Percentiles rank a stretch among this genome's conserved stretches.
These are phyloP conservation scores for Lepraria neglecta DNA, from an alignment of 495 filamentous ascomycete genomes.

Conservation along the genomic window DNA sequence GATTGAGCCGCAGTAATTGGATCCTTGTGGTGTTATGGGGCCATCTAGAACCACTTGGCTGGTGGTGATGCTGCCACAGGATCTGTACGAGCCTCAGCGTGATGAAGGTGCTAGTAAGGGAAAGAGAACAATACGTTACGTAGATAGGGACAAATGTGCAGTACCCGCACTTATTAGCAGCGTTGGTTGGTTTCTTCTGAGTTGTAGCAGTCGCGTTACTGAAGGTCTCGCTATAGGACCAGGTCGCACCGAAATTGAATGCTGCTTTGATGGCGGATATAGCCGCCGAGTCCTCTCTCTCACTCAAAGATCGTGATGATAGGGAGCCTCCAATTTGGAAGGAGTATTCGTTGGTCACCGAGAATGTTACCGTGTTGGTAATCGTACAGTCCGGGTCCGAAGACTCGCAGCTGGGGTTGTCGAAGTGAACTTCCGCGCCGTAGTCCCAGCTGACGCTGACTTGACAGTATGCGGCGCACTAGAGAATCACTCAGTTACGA, in stretches of 20 bases:
- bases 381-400: background rate
- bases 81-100: background rate
- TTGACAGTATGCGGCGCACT: constrained; percentile 12
- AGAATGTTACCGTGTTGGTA: background rate
- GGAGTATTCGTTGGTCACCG: background rate
- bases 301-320: background rate
- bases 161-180: background rate
- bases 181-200: background rate
- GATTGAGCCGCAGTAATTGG: no score
- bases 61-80: background rate
- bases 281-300: background rate
- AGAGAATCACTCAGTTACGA: background rate
- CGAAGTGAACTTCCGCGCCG: background rate
- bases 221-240: background rate
- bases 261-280: background rate
- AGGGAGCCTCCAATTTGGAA: background rate
- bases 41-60: background rate
- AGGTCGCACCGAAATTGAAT: constrained; percentile 1
- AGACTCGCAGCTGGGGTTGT: no score
- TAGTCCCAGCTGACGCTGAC: constrained; percentile 2
- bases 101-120: background rate
- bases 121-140: background rate
- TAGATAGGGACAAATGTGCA: constrained; percentile 8
- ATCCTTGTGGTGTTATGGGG: no score
- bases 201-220: background rate